Percentiles rank a stretch among this genome's conserved stretches.
Conservation (phyloP, 2,329 filamentous ascomycete species). For the Pestalotiopsis sp. region DNA sequence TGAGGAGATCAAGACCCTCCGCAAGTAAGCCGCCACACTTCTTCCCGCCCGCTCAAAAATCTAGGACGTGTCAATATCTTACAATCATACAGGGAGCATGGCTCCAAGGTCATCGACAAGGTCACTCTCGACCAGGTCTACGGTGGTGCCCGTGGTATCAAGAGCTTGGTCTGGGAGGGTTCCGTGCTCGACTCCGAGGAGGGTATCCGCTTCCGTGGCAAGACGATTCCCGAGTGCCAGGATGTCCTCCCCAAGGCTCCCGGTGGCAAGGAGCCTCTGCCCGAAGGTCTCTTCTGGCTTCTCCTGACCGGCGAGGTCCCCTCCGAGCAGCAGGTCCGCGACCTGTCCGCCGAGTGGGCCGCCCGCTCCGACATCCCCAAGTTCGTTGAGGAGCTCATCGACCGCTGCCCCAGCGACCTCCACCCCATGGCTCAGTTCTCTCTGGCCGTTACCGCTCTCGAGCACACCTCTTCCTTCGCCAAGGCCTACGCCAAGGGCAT, state of each 20-base stretch:
- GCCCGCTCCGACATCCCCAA: constrained; percentile 95
- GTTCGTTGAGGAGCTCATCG: constrained; percentile 98
- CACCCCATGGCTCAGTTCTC: constrained; percentile 99
- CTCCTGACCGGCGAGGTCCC: constrained; percentile 97
- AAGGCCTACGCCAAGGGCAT: constrained; percentile 99
- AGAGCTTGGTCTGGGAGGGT: constrained; percentile 97
- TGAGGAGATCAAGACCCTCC: constrained; percentile 98
- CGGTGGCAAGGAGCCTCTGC: constrained; percentile 93
- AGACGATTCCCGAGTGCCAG: constrained; percentile 99
- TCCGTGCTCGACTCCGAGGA: constrained; percentile 98
- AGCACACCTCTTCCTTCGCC: constrained; percentile 96
- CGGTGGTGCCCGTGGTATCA: constrained; percentile 98
- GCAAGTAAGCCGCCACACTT: constrained; percentile 68
- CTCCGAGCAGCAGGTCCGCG: constrained; percentile 95
- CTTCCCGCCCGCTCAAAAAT: background rate
- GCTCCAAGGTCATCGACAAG: constrained; percentile 93
- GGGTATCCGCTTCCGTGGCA: constrained; percentile 98
- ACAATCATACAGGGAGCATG: constrained; percentile 70
- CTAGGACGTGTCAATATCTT: constrained; percentile 19
- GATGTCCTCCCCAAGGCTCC: constrained; percentile 95
- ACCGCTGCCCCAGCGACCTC: constrained; percentile 97
- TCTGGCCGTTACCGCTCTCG: constrained; percentile 93
- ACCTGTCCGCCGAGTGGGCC: constrained; percentile 98
- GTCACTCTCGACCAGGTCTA: constrained; percentile 99
- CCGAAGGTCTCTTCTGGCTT: constrained; percentile 99